Evolutionary conservation across 805 yeast species (phyloP).

Genomic region (Metschnikowia drakensbergensis): DNA sequence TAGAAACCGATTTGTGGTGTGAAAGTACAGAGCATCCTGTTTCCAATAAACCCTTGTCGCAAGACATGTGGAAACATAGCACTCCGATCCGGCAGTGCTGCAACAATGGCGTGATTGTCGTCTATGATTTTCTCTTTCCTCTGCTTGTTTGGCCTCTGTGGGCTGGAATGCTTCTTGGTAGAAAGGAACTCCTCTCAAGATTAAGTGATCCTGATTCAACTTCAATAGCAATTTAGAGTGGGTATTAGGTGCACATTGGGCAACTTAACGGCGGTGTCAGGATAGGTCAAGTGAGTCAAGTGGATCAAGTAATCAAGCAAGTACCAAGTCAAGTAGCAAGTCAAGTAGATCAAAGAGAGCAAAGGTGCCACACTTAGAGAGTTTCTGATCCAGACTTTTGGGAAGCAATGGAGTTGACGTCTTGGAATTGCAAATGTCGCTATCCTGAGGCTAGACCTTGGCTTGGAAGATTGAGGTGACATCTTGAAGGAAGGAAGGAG

Average conservation of each 20-base stretch:
- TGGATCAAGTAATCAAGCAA: too few species aligned
- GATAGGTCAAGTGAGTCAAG: conserved; percentile 22
- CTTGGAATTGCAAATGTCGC: too few species aligned
- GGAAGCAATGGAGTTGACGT: too few species aligned
- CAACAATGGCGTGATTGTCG: conserved; percentile 98
- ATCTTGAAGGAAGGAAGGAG: too few species aligned
- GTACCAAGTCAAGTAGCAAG: too few species aligned
- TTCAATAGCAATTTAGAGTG: conserved; percentile 88
- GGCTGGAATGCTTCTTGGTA: conserved; percentile 92
- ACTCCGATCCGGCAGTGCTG: conserved; percentile 93
- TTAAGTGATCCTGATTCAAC: conserved; percentile 92
- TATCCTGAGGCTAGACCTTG: too few species aligned
- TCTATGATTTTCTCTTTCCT: conserved; percentile 95
- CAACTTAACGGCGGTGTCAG: conserved; percentile 76
- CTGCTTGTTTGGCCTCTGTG: conserved; percentile 93
- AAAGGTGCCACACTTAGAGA: too few species aligned
- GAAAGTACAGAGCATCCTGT: conserved; percentile 95
- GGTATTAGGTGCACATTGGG: conserved; percentile 85
- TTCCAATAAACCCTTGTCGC: conserved; percentile 91
- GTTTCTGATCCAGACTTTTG: too few species aligned
- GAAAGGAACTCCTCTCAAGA: conserved; percentile 91
- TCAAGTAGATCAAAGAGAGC: too few species aligned
- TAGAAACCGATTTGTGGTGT: conserved; percentile 92
- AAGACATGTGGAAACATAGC: conserved; percentile 90
- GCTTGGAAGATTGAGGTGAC: too few species aligned